Evolutionary conservation across 768 basidiomycete genomes (phyloP), one percentile per base, ranked within the genome.

Genomic region (Phallus indusiatus): DNA sequence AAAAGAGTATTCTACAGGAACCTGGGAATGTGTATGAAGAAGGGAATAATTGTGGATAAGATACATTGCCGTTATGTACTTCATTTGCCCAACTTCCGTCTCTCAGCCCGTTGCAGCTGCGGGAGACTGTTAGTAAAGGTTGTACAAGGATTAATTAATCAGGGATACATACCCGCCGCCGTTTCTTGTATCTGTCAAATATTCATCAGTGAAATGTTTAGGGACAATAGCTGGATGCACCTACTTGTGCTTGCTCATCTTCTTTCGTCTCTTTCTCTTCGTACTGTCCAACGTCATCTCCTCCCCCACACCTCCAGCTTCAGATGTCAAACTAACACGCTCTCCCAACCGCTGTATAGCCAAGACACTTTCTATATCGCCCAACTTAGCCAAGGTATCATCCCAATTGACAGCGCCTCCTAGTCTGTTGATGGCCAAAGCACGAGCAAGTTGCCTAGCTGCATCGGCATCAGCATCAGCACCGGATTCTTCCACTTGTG

Each of bases 191-290:
- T 76, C 90, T 92, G 62, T 6, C 63, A 54, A 53, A 60, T 14
- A n/a, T 47, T 48, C 47, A 37, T 59, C 48, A 51, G 55, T 59
- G 59, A 59, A 18, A 16, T 42, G 53, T n/a, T 36, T 60, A 55
- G 48, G 47, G 56, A 22, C 24, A 24, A 22, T 52, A 24, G 18
- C 35, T 18, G 34, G 1, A 33, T 35, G n/a, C 2, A 78, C 88
- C 72, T 67, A 92, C 91, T 94, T 94, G 72, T 95, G 93, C 75
- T 94, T 95, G 81, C 87, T 91, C 85, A 95, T 95, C 84, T 94
- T 95, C 83, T 84, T 88, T 77, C 83, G 77, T 65, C 83, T 79
- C 78, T 93, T 93, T 71, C 90, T 81, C 76, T 85, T 88, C 28
- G 82, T 83, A 64, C 90, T 91, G 65, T 92, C 90, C 73, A 89